These are phyloP conservation scores for Phytophthora syringae DNA, from an alignment of 352 stramenopile species.

Conservation along the genomic window DNA sequence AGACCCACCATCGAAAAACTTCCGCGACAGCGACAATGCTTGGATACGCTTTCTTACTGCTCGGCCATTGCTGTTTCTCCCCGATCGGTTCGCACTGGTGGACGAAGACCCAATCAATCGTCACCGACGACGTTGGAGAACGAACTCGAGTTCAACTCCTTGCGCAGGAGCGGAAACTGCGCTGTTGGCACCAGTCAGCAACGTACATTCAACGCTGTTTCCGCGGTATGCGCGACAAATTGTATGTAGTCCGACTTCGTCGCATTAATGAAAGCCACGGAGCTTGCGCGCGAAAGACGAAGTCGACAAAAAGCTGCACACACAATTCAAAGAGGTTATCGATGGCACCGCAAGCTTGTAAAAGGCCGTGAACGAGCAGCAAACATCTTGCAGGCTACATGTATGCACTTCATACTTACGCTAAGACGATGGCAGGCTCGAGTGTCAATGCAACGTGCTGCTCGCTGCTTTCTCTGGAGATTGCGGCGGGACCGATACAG, in stretches of 20 bases:
- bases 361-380: slow-evolving; percentile 32
- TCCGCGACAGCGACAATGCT: slow-evolving; percentile 23
- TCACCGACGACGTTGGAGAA: slow-evolving; percentile 41
- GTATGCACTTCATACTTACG: slow-evolving; percentile 45
- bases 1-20: slow-evolving; percentile 9
- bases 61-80: slow-evolving; percentile 55
- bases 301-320: slow-evolving; percentile 33
- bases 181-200: slow-evolving; percentile 48
- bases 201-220: slow-evolving; percentile 45
- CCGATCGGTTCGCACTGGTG: slow-evolving; percentile 40
- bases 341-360: slow-evolving; percentile 28
- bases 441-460: slow-evolving; percentile 42
- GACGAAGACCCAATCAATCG: slow-evolving; percentile 49
- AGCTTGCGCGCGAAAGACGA: slow-evolving; percentile 24
- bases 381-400: slow-evolving; percentile 34
- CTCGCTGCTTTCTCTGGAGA: slow-evolving; percentile 45
- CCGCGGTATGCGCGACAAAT: slow-evolving; percentile 45
- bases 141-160: slow-evolving; percentile 42
- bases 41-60: slow-evolving; percentile 46
- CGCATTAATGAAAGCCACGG: slow-evolving; percentile 28
- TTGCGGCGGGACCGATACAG: slow-evolving; percentile 31
- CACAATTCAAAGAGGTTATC: slow-evolving; percentile 47
- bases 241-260: slow-evolving; percentile 38
- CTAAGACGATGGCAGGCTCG: slow-evolving; percentile 34
- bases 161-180: slow-evolving; percentile 44